Conservation (phyloP, 805 yeast genomes). For the Lachancea waltii region DNA sequence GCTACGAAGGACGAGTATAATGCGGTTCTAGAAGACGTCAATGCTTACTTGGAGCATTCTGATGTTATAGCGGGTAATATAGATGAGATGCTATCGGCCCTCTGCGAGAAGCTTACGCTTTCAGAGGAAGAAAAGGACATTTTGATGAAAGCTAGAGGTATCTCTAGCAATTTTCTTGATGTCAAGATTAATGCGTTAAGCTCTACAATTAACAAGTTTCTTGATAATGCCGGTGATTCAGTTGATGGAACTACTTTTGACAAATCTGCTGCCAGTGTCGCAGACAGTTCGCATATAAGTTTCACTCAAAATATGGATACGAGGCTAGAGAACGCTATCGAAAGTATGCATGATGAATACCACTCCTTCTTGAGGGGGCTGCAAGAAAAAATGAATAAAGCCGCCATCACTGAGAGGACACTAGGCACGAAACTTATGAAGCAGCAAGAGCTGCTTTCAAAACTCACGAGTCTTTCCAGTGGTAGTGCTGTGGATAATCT, state of each 20-base stretch:
- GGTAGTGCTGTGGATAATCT: background rate
- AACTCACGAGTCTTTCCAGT: background rate
- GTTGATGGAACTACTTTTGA: no score
- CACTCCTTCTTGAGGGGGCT: constrained; percentile 25
- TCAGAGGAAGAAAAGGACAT: constrained; percentile 22
- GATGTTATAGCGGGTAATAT: constrained; percentile 21
- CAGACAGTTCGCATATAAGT: constrained; percentile 1
- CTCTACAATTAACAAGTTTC: constrained; percentile 15
- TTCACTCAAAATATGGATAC: constrained; percentile 14
- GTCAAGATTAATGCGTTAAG: constrained; percentile 27
- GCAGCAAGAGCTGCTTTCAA: constrained; percentile 17
- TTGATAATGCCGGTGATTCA: constrained; percentile 2
- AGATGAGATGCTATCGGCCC: constrained; percentile 17
- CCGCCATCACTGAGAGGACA: constrained; percentile 16
- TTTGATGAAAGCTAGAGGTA: constrained; percentile 17
- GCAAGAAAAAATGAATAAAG: constrained; percentile 17
- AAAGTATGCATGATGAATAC: constrained; percentile 27
- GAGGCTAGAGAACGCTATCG: constrained; percentile 24
- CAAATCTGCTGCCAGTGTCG: background rate
- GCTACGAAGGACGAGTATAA: constrained; percentile 23
- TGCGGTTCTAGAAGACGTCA: constrained; percentile 24
- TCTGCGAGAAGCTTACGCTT: constrained; percentile 14
- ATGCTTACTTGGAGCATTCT: constrained; percentile 26
- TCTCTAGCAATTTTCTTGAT: constrained; percentile 23
- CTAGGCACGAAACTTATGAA: constrained; percentile 19